Percentiles rank a stretch among this genome's conserved stretches.
These are phyloP conservation scores for Capsicum chinense DNA, from an alignment of 257 asterid species.

Conservation along the genomic window DNA sequence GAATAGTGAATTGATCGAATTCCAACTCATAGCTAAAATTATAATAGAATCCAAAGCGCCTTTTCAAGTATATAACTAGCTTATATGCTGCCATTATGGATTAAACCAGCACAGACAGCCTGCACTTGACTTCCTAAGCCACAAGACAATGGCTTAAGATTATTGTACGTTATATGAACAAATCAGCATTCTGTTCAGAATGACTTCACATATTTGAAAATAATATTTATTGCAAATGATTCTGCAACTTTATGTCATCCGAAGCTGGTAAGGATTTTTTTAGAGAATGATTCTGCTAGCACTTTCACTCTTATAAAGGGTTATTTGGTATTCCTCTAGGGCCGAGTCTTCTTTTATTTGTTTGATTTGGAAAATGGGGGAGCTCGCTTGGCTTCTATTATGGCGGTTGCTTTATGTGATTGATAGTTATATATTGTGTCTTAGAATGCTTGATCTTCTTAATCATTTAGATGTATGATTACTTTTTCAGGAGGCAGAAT, in stretches of 20 bases:
- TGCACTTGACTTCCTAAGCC: not conserved
- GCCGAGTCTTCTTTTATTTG: not conserved
- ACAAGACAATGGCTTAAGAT: not conserved
- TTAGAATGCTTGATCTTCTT: not conserved
- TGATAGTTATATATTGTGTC: not conserved
- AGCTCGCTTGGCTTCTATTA: not conserved
- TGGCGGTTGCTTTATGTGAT: not conserved
- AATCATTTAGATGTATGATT: not conserved
- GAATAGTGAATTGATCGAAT: not conserved
- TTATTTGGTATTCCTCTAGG: slow-evolving; percentile 27
- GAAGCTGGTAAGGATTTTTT: not conserved
- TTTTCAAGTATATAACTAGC: not conserved
- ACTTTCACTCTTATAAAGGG: slow-evolving; percentile 27
- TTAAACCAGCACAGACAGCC: not conserved
- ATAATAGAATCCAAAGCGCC: not conserved
- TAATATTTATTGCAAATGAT: not conserved
- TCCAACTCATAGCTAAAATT: not conserved
- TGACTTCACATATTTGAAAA: slow-evolving; percentile 11
- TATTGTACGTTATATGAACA: not conserved
- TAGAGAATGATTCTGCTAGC: not conserved
- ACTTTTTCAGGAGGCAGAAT: slow-evolving; percentile 66
- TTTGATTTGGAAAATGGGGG: not conserved
- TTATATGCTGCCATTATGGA: not conserved
- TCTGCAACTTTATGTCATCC: not conserved
- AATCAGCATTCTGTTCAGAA: not conserved